A percentile compares a stretch with the other conserved stretches of the same genome.
These are phyloP conservation scores for Phtheirospermum japonicum DNA, from an alignment of 257 asterid genomes.

Conservation along the genomic window DNA sequence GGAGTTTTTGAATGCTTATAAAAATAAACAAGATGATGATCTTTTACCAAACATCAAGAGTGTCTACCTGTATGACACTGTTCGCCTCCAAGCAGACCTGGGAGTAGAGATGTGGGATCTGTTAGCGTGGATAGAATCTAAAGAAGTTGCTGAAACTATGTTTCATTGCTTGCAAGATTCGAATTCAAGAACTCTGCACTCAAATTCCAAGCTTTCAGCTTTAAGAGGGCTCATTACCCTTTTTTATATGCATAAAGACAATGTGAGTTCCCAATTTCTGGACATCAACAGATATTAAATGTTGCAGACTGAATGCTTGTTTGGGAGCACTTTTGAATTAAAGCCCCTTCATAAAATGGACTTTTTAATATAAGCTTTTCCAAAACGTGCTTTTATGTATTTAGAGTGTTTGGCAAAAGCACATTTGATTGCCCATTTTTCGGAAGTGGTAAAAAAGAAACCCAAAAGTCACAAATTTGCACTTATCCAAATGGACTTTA, in stretches of 20 bases:
- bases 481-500: no score
- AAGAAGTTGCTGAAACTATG: conserved; percentile 64
- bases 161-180: conserved; percentile 56
- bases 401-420: no score
- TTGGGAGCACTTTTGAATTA: no score
- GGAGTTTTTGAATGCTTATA: conserved; percentile 61
- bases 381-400: no score
- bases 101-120: conserved; percentile 82
- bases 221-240: conserved; percentile 61
- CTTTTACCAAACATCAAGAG: conserved; percentile 37
- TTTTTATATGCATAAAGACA: conserved; percentile 50
- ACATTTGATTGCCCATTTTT: no score
- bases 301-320: not conserved
- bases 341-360: no score
- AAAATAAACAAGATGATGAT: conserved; percentile 41
- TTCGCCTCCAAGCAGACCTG: conserved; percentile 59
- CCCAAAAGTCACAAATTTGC: no score
- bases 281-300: conserved; percentile 6
- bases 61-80: conserved; percentile 50
- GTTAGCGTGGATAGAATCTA: conserved; percentile 63
- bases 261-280: conserved; percentile 43
- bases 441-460: no score
- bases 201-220: conserved; percentile 72
- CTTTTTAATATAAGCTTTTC: no score
- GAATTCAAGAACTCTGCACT: conserved; percentile 52